Evolutionary conservation across 345 rosid species (phyloP), one percentile per base, ranked within the genome.

Genomic region (Boechera retrofracta): DNA sequence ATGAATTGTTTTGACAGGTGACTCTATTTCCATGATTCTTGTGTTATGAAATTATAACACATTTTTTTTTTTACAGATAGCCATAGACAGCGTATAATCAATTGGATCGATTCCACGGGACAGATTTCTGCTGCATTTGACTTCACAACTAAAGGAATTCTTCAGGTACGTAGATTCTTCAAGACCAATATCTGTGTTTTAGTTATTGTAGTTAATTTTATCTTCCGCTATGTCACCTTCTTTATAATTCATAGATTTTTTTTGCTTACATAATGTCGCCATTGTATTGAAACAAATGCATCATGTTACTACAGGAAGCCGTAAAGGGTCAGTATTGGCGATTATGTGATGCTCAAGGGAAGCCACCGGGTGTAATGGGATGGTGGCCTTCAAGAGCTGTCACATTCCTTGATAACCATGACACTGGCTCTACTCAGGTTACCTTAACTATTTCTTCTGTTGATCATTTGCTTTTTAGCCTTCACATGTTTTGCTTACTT

Each of bases 371-470:
- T 59, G 89, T 91, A 71, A 81, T 94, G 86, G 98, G 96, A 74
- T 89, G 89, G 98, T 94, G 98, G 98, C 92, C 97, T 66, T 94
- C 94, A 21, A 90, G 97, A 85, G 84, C 96, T 35, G 93, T 89
- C 58, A 90, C 98, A 5, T 90, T 91, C 79, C 82, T 94, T 24
- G 98, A 94, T 74, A 94, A 91, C 79, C 98, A 94, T 65, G 96
- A 91, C 72, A 94, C 97, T 61, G 97, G 97, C 73, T 94, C 98
- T 77, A 90, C 97, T 32, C 96, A 91, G 94, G 96, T 88, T 59
- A 49, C 68, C 31, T 45, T 45, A 21, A 10, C 33, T 24, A 6
- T 35, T n/a, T 32, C 12, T 68, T 36, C 7, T 13, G 24, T 57
- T 48, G 11, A 10, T 32, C 36, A 24, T 47, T 48, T 47, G n/a